Conservation (phyloP, 2,329 filamentous ascomycete species). For the Drechslerella dactyloides region DNA sequence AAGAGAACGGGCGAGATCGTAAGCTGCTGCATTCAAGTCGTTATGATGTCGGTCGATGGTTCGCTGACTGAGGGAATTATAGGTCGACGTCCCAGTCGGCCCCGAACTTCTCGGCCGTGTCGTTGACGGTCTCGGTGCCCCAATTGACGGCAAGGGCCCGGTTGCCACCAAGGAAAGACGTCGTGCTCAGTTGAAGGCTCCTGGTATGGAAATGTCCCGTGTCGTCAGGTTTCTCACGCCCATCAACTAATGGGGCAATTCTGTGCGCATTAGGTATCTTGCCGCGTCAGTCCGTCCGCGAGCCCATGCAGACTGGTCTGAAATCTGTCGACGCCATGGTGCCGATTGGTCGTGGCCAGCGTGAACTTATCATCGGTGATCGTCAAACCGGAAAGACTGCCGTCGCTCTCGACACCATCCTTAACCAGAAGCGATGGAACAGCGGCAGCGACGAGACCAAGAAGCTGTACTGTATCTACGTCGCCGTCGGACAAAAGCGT, state of each 20-base stretch:
- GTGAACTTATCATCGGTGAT: conserved; percentile 99
- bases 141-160: conserved; percentile 98
- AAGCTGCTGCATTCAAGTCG: conserved; percentile 60
- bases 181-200: conserved; percentile 98
- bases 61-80: conserved; percentile 23
- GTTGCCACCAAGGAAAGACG: conserved; percentile 88
- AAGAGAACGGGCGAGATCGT: conserved; percentile 99
- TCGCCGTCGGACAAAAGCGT: conserved; percentile 98
- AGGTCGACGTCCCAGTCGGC: conserved; percentile 98
- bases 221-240: not conserved
- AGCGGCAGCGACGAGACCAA: conserved; percentile 81
- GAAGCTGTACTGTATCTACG: conserved; percentile 99
- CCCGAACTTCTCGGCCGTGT: conserved; percentile 94
- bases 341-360: conserved; percentile 98
- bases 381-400: conserved; percentile 99
- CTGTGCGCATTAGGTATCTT: conserved; percentile 68
- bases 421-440: conserved; percentile 99
- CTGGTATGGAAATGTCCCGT: conserved; percentile 64
- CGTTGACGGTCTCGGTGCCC: conserved; percentile 97
- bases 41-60: conserved; percentile 6
- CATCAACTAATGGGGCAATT: conserved; percentile 17
- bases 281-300: conserved; percentile 93
- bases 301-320: conserved; percentile 98
- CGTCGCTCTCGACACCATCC: conserved; percentile 94
- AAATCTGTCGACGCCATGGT: conserved; percentile 99